Evolutionary conservation across 495 filamentous ascomycete genomes (phyloP).

Genomic region (Trichoderma parareesei): DNA sequence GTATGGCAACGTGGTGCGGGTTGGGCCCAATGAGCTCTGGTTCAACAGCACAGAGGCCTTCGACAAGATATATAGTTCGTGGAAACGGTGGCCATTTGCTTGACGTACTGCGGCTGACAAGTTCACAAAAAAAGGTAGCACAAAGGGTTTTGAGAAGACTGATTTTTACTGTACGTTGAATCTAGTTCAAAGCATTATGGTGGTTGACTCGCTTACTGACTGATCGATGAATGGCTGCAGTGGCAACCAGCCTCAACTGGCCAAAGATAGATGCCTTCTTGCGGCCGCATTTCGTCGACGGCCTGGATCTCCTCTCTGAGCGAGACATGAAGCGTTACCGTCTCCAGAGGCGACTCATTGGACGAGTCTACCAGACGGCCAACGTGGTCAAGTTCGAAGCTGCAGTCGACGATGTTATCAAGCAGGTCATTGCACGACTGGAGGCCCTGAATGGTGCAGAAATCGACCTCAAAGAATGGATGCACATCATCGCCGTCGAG

Average conservation of each 20-base stretch:
- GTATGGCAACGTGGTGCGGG: slow-evolving; percentile 48
- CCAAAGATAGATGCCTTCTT: slow-evolving; percentile 19
- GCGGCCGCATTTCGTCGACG: slow-evolving; percentile 21
- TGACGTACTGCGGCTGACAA: neutral
- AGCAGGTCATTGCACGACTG: slow-evolving; percentile 19
- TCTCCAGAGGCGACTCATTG: slow-evolving; percentile 32
- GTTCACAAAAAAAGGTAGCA: slow-evolving; percentile 14
- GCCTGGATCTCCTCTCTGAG: slow-evolving; percentile 31
- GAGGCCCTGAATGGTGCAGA: slow-evolving; percentile 21
- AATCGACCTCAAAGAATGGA: slow-evolving; percentile 32
- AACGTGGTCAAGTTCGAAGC: slow-evolving; percentile 30
- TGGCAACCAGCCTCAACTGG: slow-evolving; percentile 23
- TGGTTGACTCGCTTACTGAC: neutral
- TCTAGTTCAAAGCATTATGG: neutral
- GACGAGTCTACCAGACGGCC: slow-evolving; percentile 25
- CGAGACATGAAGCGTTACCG: slow-evolving; percentile 29
- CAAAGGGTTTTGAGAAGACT: slow-evolving; percentile 27
- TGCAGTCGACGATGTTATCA: slow-evolving; percentile 27
- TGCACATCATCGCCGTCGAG: slow-evolving; percentile 36
- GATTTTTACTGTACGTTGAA: slow-evolving; percentile 29
- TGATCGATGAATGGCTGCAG: slow-evolving; percentile 13
- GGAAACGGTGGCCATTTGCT: neutral
- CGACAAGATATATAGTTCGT: slow-evolving; percentile 33
- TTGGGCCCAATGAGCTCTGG: slow-evolving; percentile 49
- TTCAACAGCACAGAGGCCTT: slow-evolving; percentile 37